Conservation (phyloP, 2,329 filamentous ascomycete genomes). For the Trichoderma koningii region DNA sequence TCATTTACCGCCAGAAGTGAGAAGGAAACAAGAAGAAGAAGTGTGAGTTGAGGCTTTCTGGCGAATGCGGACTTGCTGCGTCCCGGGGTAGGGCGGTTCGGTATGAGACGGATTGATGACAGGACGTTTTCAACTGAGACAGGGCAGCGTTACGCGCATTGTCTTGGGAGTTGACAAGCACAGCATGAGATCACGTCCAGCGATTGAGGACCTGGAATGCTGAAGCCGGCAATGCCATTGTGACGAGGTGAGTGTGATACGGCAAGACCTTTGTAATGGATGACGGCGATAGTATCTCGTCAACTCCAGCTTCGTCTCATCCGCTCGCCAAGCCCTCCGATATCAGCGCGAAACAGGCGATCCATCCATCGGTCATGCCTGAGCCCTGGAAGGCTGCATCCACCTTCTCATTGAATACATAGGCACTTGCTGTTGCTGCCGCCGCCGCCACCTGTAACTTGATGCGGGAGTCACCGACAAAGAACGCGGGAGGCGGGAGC, state of each 20-base stretch:
- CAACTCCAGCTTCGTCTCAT: neutral
- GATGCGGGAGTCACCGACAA: too few species aligned
- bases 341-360: slow-evolving; percentile 17
- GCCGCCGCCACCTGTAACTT: too few species aligned
- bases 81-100: neutral
- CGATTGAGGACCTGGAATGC: too few species aligned
- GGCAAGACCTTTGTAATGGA: too few species aligned
- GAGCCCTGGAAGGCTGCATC: slow-evolving; percentile 17
- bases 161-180: neutral
- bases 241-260: too few species aligned
- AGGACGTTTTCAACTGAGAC: slow-evolving; percentile 10
- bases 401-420: neutral
- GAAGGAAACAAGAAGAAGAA: too few species aligned
- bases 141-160: neutral
- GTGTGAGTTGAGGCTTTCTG: slow-evolving; percentile 1
- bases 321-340: slow-evolving; percentile 16
- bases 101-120: too few species aligned
- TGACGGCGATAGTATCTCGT: neutral
- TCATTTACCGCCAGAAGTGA: slow-evolving; percentile 18
- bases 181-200: neutral
- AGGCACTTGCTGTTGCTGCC: too few species aligned
- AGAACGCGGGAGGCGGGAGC: too few species aligned
- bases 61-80: slow-evolving; percentile 3
- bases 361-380: slow-evolving; percentile 4
- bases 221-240: too few species aligned